Conservation (phyloP, 176 grass and related monocot genomes). For the Oryza coarctata region DNA sequence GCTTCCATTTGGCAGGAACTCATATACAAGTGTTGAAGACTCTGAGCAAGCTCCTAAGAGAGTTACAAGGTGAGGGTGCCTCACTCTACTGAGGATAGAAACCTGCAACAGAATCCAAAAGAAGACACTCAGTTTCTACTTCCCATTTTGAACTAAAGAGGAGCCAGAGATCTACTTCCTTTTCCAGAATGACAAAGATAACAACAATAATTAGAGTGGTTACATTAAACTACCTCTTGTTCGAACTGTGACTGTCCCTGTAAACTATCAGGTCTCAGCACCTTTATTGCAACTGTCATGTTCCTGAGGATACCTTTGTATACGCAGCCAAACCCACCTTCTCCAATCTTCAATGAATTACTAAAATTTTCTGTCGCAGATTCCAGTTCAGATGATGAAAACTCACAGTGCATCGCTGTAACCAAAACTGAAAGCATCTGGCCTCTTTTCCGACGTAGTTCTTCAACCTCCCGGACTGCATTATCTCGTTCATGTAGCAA, state of each 20-base stretch:
- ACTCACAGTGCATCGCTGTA: slow-evolving; percentile 48
- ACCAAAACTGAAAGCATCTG: slow-evolving; percentile 48
- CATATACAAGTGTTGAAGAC: slow-evolving; percentile 41
- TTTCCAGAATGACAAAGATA: neutral
- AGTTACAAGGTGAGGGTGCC: slow-evolving; percentile 48
- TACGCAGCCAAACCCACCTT: slow-evolving; percentile 52
- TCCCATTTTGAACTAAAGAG: neutral
- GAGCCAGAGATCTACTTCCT: neutral
- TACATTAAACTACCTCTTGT: slow-evolving; percentile 42
- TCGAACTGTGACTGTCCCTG: slow-evolving; percentile 46
- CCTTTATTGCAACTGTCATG: slow-evolving; percentile 51
- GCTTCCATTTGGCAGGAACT: slow-evolving; percentile 52
- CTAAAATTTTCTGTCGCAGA: slow-evolving; percentile 42
- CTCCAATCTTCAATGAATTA: slow-evolving; percentile 43
- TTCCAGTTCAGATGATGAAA: slow-evolving; percentile 44
- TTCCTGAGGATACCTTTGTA: slow-evolving; percentile 43
- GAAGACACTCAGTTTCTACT: slow-evolving; percentile 11
- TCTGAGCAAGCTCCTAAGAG: slow-evolving; percentile 41
- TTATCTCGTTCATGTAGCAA: slow-evolving; percentile 44
- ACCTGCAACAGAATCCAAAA: slow-evolving; percentile 37
- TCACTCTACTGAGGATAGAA: slow-evolving; percentile 51
- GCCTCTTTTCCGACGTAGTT: slow-evolving; percentile 46
- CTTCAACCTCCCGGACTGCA: slow-evolving; percentile 42
- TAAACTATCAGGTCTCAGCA: slow-evolving; percentile 46
- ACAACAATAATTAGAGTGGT: neutral